phyloP scores from a whole-genome alignment of 108 stramenopile species.

The Conticribra weissflogii region DNA sequence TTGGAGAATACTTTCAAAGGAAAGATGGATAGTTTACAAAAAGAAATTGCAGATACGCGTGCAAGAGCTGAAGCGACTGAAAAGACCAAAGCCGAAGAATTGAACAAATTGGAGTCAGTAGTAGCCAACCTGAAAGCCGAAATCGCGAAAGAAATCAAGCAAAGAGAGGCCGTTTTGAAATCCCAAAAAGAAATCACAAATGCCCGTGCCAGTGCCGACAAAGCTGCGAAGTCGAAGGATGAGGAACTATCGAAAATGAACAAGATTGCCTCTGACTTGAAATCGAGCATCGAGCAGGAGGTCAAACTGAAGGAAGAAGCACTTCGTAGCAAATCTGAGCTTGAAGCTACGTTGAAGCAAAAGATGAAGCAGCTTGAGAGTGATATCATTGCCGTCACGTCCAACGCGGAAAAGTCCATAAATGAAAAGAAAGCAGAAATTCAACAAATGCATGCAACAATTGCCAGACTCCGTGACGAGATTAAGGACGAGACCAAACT shows the following conservation, averaged over 20 bases:
- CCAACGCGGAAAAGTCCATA: conserved; percentile 1
- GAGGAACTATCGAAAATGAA: conserved; percentile 34
- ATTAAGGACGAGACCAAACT: conserved; percentile 41
- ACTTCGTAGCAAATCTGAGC: conserved; percentile 37
- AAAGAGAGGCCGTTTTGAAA: conserved; percentile 6
- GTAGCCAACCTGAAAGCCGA: conserved; percentile 12
- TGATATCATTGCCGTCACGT: conserved; percentile 15
- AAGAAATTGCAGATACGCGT: conserved; percentile 20
- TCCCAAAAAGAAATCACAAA: conserved; percentile 16
- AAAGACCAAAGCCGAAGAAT: conserved; percentile 27
- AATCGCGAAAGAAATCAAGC: conserved; percentile 10
- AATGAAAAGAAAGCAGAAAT: conserved; percentile 32
- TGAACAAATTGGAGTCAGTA: conserved; percentile 30
- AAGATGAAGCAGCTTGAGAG: conserved; percentile 28
- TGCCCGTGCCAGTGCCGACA: conserved; percentile 14
- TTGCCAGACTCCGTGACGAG: conserved; percentile 63
- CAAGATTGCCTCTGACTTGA: conserved; percentile 13
- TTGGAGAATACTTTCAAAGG: conserved; percentile 24
- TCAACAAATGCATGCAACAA: conserved; percentile 40
- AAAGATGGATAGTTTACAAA: conserved; percentile 26
- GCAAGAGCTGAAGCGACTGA: conserved; percentile 24
- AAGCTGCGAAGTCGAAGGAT: conserved; percentile 18
- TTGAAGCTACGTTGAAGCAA: conserved; percentile 35
- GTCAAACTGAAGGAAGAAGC: conserved; percentile 30
- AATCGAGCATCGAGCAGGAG: conserved; percentile 27